phyloP scores from a whole-genome alignment of 2,329 filamentous ascomycete genomes.

The Ophiostoma sp. region DNA sequence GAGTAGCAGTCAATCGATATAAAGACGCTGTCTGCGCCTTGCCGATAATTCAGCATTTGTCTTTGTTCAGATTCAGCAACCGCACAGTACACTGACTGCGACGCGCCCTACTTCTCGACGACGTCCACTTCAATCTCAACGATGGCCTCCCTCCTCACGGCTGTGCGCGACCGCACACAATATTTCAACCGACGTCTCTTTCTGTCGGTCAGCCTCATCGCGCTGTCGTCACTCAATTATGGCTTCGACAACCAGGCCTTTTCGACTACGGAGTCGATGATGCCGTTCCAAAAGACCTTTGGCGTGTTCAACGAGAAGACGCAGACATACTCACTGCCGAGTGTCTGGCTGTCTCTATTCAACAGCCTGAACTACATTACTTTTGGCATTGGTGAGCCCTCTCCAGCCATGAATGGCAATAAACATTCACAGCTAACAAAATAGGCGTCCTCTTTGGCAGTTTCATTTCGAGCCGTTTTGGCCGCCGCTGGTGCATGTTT shows the following conservation, averaged over 20 bases:
- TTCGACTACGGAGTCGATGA: conserved; percentile 42
- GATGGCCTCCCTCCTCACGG: background rate
- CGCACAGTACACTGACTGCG: too few species aligned
- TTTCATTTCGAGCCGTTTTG: conserved; percentile 36
- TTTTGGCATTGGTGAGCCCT: conserved; percentile 34
- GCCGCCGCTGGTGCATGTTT: conserved; percentile 41
- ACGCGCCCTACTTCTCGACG: background rate
- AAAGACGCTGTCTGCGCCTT: background rate
- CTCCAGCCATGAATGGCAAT: too few species aligned
- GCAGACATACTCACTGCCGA: conserved; percentile 33
- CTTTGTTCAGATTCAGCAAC: background rate
- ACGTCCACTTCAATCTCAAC: background rate
- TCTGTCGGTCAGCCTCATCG: conserved; percentile 34
- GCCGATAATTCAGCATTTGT: background rate
- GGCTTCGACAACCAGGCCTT: conserved; percentile 43
- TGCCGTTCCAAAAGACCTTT: conserved; percentile 39
- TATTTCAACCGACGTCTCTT: conserved; percentile 30
- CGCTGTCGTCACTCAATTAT: conserved; percentile 43
- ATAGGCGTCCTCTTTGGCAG: conserved; percentile 36
- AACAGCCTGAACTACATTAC: conserved; percentile 40
- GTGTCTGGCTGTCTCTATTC: conserved; percentile 41
- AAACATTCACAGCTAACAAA: background rate
- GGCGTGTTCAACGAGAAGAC: conserved; percentile 35
- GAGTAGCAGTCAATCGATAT: background rate
- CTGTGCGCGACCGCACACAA: background rate